These are phyloP conservation scores for Populus hybrid DNA, from an alignment of 441 rosid species.

Conservation along the genomic window DNA sequence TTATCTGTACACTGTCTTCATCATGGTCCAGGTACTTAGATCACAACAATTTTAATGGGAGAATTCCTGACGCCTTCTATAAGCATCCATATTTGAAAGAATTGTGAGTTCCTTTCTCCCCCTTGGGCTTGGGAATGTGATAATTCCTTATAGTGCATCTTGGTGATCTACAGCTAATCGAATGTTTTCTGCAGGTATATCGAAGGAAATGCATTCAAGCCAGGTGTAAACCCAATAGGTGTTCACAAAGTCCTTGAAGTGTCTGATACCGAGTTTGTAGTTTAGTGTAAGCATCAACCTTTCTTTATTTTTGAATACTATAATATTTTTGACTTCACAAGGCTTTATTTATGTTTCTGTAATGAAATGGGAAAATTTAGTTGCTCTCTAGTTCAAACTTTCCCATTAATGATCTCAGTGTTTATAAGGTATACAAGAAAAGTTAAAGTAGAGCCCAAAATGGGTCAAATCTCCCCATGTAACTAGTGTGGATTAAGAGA, in stretches of 20 bases:
- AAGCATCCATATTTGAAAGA: constrained; percentile 67
- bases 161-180: neutral
- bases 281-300: constrained; percentile 28
- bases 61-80: constrained; percentile 67
- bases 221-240: constrained; percentile 69
- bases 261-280: constrained; percentile 59
- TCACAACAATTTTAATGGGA: constrained; percentile 75
- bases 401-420: neutral
- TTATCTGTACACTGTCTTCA: neutral
- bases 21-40: constrained; percentile 64
- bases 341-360: constrained; percentile 6
- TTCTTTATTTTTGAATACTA: neutral
- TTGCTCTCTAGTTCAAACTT: neutral
- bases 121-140: neutral
- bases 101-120: constrained; percentile 47
- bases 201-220: constrained; percentile 72
- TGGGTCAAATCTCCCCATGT: neutral
- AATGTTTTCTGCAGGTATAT: constrained; percentile 52
- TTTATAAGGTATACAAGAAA: neutral
- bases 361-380: constrained; percentile 3
- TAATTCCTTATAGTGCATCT: neutral
- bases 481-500: neutral
- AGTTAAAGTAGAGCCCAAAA: neutral
- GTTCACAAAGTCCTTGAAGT: constrained; percentile 65
- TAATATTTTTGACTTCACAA: neutral